Evolutionary conservation across 352 stramenopile species (phyloP), one percentile per base, ranked within the genome.

Genomic region (Pythium plurisporium): DNA sequence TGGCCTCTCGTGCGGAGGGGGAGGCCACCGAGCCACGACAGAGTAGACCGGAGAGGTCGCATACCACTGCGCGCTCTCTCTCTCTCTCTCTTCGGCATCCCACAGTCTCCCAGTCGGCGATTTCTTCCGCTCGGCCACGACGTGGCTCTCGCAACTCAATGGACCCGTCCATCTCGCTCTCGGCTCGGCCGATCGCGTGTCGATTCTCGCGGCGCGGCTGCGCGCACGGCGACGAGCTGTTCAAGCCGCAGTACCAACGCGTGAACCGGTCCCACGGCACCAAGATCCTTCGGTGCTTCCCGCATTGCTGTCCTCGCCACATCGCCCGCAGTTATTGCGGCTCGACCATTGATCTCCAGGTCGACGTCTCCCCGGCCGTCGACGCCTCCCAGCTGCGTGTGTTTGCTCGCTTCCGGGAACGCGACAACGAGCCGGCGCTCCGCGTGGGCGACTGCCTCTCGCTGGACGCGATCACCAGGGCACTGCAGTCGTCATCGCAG

Each of bases 211-310:
- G n/a, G n/a, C n/a, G n/a, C n/a, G n/a, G n/a, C n/a, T n/a, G n/a
- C n/a, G n/a, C n/a, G n/a, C n/a, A n/a, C n/a, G n/a, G n/a, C n/a
- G n/a, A n/a, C n/a, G n/a, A n/a, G n/a, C n/a, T n/a, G n/a, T n/a
- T n/a, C n/a, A n/a, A n/a, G n/a, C n/a, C n/a, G n/a, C n/a, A n/a
- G 20, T 33, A 43, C 41, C 20, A 40, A 57, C 79, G 73, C 11
- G 79, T 65, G 4, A 82, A 82, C 58, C 73, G 73, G 27, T 79
- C 70, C 26, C 79, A 79, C 29, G 67, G 71, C 43, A 75, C 67
- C 47, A 82, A 82, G 76, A 88, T 88, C 67, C 38, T 88, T 49
- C 74, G 78, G 30, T 89, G 76, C 65, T 89, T 89, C 54, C 76
- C 79, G 19, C 76, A 89, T 53, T 89, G 79, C 62, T 89, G 76